phyloP scores from a whole-genome alignment of 2,329 filamentous ascomycete species.

The Xylaria sp. region DNA sequence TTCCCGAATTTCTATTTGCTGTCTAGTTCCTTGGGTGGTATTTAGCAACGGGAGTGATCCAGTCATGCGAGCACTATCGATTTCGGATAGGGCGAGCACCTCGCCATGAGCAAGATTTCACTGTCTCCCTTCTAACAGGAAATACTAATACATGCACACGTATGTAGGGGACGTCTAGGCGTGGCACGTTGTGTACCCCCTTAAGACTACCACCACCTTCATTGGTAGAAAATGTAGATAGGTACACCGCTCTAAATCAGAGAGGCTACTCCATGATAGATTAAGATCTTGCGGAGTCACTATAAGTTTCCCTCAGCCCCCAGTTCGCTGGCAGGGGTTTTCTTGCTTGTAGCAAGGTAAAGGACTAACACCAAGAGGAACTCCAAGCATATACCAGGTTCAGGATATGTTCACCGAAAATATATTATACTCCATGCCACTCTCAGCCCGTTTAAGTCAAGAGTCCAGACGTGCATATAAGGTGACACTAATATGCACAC shows the following conservation, averaged over 20 bases:
- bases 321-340: not conserved
- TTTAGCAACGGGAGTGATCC: conserved; percentile 4
- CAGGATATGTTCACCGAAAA: not conserved
- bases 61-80: conserved; percentile 13
- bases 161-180: conserved; percentile 17
- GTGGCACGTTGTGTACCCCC: conserved; percentile 17
- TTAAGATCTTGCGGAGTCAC: conserved; percentile 12
- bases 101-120: conserved; percentile 9
- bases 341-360: not conserved
- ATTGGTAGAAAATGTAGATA: not conserved
- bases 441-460: not conserved
- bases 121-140: not conserved
- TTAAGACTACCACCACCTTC: conserved; percentile 4
- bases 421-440: not conserved
- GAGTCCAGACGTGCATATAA: not conserved
- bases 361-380: not conserved
- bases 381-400: not conserved
- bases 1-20: conserved; percentile 38
- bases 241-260: conserved; percentile 19
- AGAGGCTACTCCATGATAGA: not conserved
- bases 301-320: conserved; percentile 8
- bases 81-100: conserved; percentile 10
- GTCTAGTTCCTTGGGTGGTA: conserved; percentile 13
- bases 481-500: not conserved
- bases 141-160: conserved; percentile 5